Evolutionary conservation across 2,329 filamentous ascomycete species (phyloP), one percentile per base, ranked within the genome.

Genomic region (Ilyonectria robusta): DNA sequence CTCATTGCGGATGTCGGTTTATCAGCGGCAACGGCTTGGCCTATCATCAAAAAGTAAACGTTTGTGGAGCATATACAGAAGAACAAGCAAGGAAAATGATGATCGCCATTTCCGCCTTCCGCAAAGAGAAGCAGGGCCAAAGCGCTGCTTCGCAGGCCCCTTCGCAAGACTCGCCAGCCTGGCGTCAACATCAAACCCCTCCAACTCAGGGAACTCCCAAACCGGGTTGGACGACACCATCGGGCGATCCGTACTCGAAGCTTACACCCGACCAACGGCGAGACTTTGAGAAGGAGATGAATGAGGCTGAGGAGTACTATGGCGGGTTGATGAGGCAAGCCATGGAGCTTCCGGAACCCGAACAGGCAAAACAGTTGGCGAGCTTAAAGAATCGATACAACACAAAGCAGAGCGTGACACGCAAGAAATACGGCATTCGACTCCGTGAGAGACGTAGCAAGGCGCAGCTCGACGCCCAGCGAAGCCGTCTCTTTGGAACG

Each of bases 401-500:
- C 48, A 88, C 86, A 3, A 88, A 87, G 63, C 86, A 88, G 74
- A 88, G 85, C 59, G 82, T 82, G n/a, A 85, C 88, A 3, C 83
- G 88, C 13, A 89, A 88, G 74, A 88, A 84, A 66, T 89, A 85
- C 66, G 87, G 87, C n/a, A 86, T 90, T 35, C 82, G 83, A 2
- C 80, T 89, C 15, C 83, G 86, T 0, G 81, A 84, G 68, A 80
- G 86, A 13, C 84, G 87, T 1, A 83, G 83, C 2, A 83, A 76
- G 66, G 80, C 79, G 0, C 84, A 86, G 65, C 84, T 88, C 17
- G 79, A 84, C 2, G 80, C 81, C 9, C 79, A 82, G n/a, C 83
- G 84, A 10, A 76, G 79, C 59, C 81, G 82, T 13, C 73, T 84
- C 4, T 57, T 80, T 17, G 71, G 71, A 3, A 58, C 69, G 9